These are phyloP conservation scores for Tolypocladium album DNA, from an alignment of 2,329 filamentous ascomycete species.

Conservation along the genomic window DNA sequence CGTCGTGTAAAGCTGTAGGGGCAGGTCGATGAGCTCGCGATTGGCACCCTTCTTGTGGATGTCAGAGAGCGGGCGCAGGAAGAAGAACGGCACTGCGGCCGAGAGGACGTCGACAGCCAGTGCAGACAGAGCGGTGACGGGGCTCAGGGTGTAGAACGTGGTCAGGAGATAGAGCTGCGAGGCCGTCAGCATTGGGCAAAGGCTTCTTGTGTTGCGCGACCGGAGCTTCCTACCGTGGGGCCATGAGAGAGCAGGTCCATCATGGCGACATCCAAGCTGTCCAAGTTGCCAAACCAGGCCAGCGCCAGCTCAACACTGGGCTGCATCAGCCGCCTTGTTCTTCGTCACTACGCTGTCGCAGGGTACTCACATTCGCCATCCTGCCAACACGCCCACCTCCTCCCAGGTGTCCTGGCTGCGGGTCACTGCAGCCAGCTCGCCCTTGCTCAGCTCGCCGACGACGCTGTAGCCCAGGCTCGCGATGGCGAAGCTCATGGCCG, in stretches of 20 bases:
- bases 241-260: conserved; percentile 62
- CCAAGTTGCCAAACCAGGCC: conserved; percentile 64
- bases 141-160: conserved; percentile 65
- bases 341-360: neutral
- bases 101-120: conserved; percentile 59
- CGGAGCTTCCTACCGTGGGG: conserved; percentile 42
- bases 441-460: conserved; percentile 46
- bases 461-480: conserved; percentile 55
- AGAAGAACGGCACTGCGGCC: conserved; percentile 60
- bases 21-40: conserved; percentile 53
- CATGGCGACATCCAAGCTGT: conserved; percentile 58
- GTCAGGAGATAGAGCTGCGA: conserved; percentile 59
- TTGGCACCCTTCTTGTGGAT: conserved; percentile 52
- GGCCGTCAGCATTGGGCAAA: neutral
- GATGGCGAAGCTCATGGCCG: conserved; percentile 46
- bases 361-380: conserved; percentile 43
- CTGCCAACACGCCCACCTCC: conserved; percentile 44
- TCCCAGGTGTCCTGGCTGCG: conserved; percentile 50
- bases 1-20: conserved; percentile 53
- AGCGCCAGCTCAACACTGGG: conserved; percentile 56
- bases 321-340: neutral
- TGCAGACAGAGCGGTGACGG: conserved; percentile 47
- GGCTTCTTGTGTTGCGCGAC: neutral
- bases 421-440: conserved; percentile 58
- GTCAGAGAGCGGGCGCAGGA: conserved; percentile 58